A percentile compares a stretch with the other conserved stretches of the same genome.
Evolutionary conservation across 495 filamentous ascomycete genomes (phyloP).

Genomic region (Lophiostoma macrostomum): DNA sequence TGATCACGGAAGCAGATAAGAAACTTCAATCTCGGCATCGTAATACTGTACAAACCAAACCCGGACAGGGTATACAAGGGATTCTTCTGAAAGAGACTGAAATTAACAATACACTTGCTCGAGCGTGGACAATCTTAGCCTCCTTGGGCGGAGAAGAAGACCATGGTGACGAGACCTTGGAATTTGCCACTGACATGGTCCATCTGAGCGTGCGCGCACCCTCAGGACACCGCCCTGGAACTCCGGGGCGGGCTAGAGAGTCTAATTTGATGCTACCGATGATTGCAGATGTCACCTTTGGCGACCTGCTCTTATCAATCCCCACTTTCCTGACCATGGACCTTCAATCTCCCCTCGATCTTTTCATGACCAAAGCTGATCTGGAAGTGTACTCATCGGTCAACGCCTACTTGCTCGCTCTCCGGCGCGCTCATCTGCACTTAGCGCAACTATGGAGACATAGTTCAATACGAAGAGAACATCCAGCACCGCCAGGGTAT

Average conservation of each 20-base stretch:
- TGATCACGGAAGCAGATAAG: constrained; percentile 80
- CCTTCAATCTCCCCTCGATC: constrained; percentile 75
- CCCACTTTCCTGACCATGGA: constrained; percentile 68
- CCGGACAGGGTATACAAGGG: constrained; percentile 45
- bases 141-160: constrained; percentile 69
- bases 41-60: constrained; percentile 35
- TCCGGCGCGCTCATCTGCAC: constrained; percentile 77
- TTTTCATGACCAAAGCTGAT: constrained; percentile 76
- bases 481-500: constrained; percentile 66
- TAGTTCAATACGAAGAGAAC: constrained; percentile 67
- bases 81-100: constrained; percentile 84
- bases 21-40: constrained; percentile 57
- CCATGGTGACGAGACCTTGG: constrained; percentile 68
- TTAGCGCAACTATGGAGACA: constrained; percentile 83
- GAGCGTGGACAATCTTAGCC: constrained; percentile 74
- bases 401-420: constrained; percentile 79
- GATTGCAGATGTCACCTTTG: constrained; percentile 52
- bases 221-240: constrained; percentile 28
- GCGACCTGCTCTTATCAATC: constrained; percentile 76
- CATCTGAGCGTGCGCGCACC: constrained; percentile 56
- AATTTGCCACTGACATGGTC: constrained; percentile 74
- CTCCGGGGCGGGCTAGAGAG: constrained; percentile 31
- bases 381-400: constrained; percentile 75
- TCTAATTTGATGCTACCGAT: constrained; percentile 10
- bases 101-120: constrained; percentile 65